phyloP scores from a whole-genome alignment of 495 filamentous ascomycete species.

The Lasiosphaeris hirsuta region DNA sequence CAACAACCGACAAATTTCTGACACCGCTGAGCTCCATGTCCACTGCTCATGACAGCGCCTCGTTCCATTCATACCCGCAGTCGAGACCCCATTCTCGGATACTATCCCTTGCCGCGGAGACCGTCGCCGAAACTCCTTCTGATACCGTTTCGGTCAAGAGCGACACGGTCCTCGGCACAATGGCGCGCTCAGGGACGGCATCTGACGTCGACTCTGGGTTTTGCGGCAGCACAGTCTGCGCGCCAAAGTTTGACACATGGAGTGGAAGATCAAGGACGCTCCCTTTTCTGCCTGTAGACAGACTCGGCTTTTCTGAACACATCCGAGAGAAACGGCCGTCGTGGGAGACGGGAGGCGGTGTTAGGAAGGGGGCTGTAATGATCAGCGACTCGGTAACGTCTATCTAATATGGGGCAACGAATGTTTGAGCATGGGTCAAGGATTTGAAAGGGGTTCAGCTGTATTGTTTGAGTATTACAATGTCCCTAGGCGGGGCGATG shows the following conservation, averaged over 20 bases:
- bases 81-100: constrained; percentile 13
- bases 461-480: no score
- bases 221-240: not conserved
- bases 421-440: no score
- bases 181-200: not conserved
- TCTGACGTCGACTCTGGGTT: not conserved
- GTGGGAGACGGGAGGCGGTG: not conserved
- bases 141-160: constrained; percentile 13
- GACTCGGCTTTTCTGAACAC: not conserved
- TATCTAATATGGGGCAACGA: not conserved
- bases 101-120: not conserved
- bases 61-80: constrained; percentile 25
- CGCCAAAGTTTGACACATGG: constrained; percentile 12
- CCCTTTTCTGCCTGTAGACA: constrained; percentile 1
- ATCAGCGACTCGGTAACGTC: not conserved
- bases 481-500: no score
- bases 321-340: not conserved
- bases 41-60: constrained; percentile 14
- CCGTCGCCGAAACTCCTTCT: not conserved
- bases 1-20: constrained; percentile 20
- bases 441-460: no score
- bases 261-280: constrained; percentile 4
- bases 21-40: constrained; percentile 23
- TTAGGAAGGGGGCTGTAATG: not conserved
- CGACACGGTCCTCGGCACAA: constrained; percentile 1